A percentile compares a stretch with the other conserved stretches of the same genome.
These are phyloP conservation scores for Penicillium sp. DNA, from an alignment of 2,329 filamentous ascomycete genomes.

Conservation along the genomic window DNA sequence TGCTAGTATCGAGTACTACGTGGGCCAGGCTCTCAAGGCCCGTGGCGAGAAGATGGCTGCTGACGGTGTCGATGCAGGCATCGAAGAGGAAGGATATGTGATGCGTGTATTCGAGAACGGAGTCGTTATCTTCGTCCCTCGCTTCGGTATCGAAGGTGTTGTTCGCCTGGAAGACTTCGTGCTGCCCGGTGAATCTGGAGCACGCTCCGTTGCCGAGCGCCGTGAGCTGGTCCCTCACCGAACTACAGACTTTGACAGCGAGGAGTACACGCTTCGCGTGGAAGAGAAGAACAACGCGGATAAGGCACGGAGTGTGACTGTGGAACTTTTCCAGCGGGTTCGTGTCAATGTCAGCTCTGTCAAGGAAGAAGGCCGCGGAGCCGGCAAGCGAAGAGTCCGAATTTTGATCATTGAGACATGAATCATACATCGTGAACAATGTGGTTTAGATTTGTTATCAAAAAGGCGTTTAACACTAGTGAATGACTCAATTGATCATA, in stretches of 20 bases:
- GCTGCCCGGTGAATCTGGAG: slow-evolving; percentile 57
- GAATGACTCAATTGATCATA: neutral
- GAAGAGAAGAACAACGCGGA: slow-evolving; percentile 52
- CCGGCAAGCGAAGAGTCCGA: slow-evolving; percentile 78
- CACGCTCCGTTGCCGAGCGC: slow-evolving; percentile 33
- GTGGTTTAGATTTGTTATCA: slow-evolving; percentile 13
- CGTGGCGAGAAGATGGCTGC: slow-evolving; percentile 51
- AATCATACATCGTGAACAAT: slow-evolving; percentile 15
- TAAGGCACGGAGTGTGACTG: slow-evolving; percentile 45
- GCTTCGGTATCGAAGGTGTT: slow-evolving; percentile 92
- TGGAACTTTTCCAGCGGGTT: slow-evolving; percentile 92
- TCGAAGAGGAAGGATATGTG: slow-evolving; percentile 89
- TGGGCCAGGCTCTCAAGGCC: slow-evolving; percentile 90
- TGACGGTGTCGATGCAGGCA: slow-evolving; percentile 38
- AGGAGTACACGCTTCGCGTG: slow-evolving; percentile 74
- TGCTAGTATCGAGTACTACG: slow-evolving; percentile 95
- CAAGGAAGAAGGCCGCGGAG: slow-evolving; percentile 76
- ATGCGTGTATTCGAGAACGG: slow-evolving; percentile 98
- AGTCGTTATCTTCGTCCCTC: slow-evolving; percentile 91
- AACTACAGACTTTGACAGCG: slow-evolving; percentile 79
- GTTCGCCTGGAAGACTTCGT: slow-evolving; percentile 84
- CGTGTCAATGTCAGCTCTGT: slow-evolving; percentile 86
- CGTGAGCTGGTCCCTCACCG: slow-evolving; percentile 50
- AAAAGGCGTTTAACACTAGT: slow-evolving; percentile 9
- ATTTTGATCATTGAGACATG: slow-evolving; percentile 41